phyloP scores from a whole-genome alignment of 1,284 basidiomycete species.

The Trametes versicolor region DNA sequence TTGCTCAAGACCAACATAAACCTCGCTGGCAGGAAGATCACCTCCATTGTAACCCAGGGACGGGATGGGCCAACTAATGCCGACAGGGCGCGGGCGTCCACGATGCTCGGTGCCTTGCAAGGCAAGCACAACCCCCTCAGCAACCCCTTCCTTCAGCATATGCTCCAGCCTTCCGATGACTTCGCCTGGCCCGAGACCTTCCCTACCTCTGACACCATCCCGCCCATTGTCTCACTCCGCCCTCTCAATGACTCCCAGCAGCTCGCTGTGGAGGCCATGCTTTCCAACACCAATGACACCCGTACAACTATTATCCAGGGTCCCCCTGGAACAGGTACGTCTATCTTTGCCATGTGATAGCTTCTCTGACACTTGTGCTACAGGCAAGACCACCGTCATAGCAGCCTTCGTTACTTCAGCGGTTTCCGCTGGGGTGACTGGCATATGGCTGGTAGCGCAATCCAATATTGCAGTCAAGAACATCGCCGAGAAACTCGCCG shows the following conservation, averaged over 20 bases:
- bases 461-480: conserved; percentile 77
- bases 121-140: conserved; percentile 51
- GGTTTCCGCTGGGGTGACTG: conserved; percentile 48
- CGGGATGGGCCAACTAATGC: conserved; percentile 62
- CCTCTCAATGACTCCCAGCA: conserved; percentile 65
- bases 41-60: conserved; percentile 51
- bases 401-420: conserved; percentile 62
- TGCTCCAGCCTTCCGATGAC: conserved; percentile 42
- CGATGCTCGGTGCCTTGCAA: conserved; percentile 61
- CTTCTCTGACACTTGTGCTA: conserved; percentile 25
- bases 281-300: conserved; percentile 49
- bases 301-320: conserved; percentile 66
- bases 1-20: conserved; percentile 31
- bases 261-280: conserved; percentile 61
- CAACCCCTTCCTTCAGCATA: conserved; percentile 67
- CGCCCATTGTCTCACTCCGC: conserved; percentile 29
- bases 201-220: conserved; percentile 28
- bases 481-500: conserved; percentile 68
- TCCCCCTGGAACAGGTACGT: conserved; percentile 54
- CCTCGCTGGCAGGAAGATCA: conserved; percentile 41
- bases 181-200: conserved; percentile 43
- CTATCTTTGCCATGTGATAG: background rate
- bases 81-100: conserved; percentile 54
- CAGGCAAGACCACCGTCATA: conserved; percentile 73
- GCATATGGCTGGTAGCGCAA: conserved; percentile 79